Evolutionary conservation across 352 stramenopile species (phyloP).

Genomic region (Phytophthora litchii): DNA sequence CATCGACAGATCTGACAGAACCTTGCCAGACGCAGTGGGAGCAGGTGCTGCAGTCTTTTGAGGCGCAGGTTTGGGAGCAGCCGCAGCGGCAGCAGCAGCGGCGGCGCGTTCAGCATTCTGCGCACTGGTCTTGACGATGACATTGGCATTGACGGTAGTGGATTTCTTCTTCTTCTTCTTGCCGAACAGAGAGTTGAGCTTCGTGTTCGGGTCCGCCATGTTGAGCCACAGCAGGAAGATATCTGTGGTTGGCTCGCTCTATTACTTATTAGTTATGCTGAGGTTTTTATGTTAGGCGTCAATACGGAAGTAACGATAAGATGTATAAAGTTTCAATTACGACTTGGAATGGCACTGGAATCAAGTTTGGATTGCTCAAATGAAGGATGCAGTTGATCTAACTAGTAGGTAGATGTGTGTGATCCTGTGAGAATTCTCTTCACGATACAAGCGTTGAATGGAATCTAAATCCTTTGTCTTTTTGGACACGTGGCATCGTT

Average conservation of each 20-base stretch:
- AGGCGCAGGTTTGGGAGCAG: constrained; percentile 25
- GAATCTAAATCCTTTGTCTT: background rate
- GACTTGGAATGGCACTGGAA: too few relatives aligned
- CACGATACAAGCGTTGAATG: too few relatives aligned
- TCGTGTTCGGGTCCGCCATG: constrained; percentile 60
- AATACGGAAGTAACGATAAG: background rate
- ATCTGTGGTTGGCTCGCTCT: constrained; percentile 18
- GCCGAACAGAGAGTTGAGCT: constrained; percentile 86
- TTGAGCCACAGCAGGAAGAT: constrained; percentile 14
- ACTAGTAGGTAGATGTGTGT: too few relatives aligned
- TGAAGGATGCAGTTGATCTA: too few relatives aligned
- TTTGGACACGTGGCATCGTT: background rate
- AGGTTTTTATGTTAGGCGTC: too few relatives aligned
- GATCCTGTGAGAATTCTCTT: too few relatives aligned
- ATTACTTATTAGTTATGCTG: too few relatives aligned
- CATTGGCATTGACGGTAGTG: constrained; percentile 79
- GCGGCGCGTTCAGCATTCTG: constrained; percentile 39
- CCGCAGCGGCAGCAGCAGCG: constrained; percentile 26
- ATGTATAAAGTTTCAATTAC: background rate
- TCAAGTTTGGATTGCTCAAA: too few relatives aligned
- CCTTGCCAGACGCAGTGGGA: constrained; percentile 46
- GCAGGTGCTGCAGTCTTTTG: constrained; percentile 3
- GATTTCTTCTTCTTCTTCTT: constrained; percentile 89
- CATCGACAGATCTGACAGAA: constrained; percentile 67
- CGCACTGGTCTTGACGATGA: constrained; percentile 70